phyloP scores from a whole-genome alignment of 1,284 basidiomycete genomes.

The Ganoderma resinaceum region DNA sequence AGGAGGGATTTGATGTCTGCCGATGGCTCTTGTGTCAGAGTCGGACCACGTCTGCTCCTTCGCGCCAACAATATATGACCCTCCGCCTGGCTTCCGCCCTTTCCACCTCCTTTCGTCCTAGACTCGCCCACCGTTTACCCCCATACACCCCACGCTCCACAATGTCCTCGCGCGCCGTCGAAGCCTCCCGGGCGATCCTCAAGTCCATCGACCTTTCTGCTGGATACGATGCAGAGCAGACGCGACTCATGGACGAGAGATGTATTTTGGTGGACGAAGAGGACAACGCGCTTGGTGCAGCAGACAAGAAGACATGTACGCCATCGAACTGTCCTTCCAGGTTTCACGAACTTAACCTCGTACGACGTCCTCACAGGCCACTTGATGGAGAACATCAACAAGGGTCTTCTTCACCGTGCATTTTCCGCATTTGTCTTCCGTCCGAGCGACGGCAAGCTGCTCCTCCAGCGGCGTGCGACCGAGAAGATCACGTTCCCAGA shows the following conservation, averaged over 20 bases:
- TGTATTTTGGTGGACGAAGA: slow-evolving; percentile 96
- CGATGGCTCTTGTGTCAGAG: slow-evolving; percentile 28
- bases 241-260: slow-evolving; percentile 95
- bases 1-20: slow-evolving; percentile 4
- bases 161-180: slow-evolving; percentile 53
- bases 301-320: slow-evolving; percentile 97
- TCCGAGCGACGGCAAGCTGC: slow-evolving; percentile 92
- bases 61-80: slow-evolving; percentile 32
- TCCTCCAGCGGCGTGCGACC: slow-evolving; percentile 93
- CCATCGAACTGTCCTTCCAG: slow-evolving; percentile 21
- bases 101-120: slow-evolving; percentile 30
- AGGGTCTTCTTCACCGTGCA: slow-evolving; percentile 95
- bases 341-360: neutral
- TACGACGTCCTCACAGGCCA: slow-evolving; percentile 67
- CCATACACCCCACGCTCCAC: slow-evolving; percentile 23
- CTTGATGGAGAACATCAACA: slow-evolving; percentile 96
- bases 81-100: slow-evolving; percentile 29
- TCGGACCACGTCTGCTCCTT: slow-evolving; percentile 28
- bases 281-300: slow-evolving; percentile 88
- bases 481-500: slow-evolving; percentile 99
- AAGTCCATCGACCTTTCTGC: slow-evolving; percentile 75
- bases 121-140: slow-evolving; percentile 10
- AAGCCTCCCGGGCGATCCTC: slow-evolving; percentile 66
- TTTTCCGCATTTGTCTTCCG: slow-evolving; percentile 99
- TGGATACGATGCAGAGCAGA: slow-evolving; percentile 80